Conservation (phyloP, 2,329 filamentous ascomycete genomes). For the Coniosporium tulheliwenetii region DNA sequence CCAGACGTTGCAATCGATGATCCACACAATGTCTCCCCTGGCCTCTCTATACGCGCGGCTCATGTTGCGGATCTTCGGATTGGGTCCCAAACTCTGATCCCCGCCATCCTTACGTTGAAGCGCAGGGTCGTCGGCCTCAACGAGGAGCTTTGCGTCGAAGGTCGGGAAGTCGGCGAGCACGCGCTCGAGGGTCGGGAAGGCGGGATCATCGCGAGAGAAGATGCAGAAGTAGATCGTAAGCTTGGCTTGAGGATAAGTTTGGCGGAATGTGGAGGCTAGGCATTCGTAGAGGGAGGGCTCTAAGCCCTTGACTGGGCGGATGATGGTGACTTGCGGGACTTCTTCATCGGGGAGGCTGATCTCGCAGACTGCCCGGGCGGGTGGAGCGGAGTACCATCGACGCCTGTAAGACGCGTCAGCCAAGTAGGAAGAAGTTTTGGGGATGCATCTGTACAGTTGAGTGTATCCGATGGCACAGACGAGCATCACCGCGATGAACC, state of each 20-base stretch:
- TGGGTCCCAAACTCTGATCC: conserved; percentile 53
- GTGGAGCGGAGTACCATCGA: conserved; percentile 34
- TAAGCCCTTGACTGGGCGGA: conserved; percentile 84
- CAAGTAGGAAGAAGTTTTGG: neutral
- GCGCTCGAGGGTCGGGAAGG: conserved; percentile 56
- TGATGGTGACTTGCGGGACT: conserved; percentile 72
- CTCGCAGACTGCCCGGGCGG: conserved; percentile 18
- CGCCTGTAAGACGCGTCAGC: conserved; percentile 26
- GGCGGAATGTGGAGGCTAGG: conserved; percentile 69
- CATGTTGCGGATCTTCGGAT: conserved; percentile 97
- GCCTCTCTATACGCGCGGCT: conserved; percentile 85
- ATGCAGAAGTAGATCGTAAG: conserved; percentile 75
- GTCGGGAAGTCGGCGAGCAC: conserved; percentile 58
- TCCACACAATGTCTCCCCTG: conserved; percentile 78
- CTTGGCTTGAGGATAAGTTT: conserved; percentile 63
- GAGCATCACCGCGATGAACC: conserved; percentile 38
- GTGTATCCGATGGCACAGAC: conserved; percentile 43
- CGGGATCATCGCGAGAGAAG: conserved; percentile 56
- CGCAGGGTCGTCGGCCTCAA: conserved; percentile 69
- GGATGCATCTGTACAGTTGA: conserved; percentile 34
- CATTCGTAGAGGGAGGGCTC: conserved; percentile 88
- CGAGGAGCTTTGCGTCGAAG: conserved; percentile 54
- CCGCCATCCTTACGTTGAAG: conserved; percentile 40
- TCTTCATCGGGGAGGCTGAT: conserved; percentile 14
- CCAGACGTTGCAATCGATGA: conserved; percentile 96